phyloP scores from a whole-genome alignment of 2,329 filamentous ascomycete species.

The Colletotrichum caudatum region DNA sequence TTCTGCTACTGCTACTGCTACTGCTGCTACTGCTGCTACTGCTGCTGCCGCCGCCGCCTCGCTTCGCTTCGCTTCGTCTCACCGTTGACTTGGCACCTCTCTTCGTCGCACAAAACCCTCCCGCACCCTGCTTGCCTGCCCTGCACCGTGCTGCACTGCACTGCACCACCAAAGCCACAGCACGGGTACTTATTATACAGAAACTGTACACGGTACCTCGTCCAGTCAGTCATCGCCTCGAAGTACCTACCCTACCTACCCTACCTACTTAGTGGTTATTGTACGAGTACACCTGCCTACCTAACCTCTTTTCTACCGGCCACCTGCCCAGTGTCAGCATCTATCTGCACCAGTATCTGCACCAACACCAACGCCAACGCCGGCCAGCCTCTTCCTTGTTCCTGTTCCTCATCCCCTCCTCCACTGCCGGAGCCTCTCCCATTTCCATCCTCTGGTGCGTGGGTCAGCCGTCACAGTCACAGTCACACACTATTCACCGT shows the following conservation, averaged over 20 bases:
- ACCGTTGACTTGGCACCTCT: conserved; percentile 22
- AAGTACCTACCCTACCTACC: background rate
- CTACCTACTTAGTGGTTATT: too few species aligned
- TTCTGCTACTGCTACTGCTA: background rate
- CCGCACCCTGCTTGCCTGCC: background rate
- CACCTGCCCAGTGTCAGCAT: conserved; percentile 13
- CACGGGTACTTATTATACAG: conserved; percentile 13
- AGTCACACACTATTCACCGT: conserved; percentile 8
- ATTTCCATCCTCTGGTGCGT: conserved; percentile 31
- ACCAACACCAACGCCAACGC: background rate
- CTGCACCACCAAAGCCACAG: conserved; percentile 13
- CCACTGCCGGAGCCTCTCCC: conserved; percentile 38
- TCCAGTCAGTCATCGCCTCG: background rate
- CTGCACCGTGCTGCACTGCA: background rate
- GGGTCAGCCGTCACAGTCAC: conserved; percentile 36
- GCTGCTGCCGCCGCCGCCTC: background rate
- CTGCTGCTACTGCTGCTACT: background rate
- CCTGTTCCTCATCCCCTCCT: conserved; percentile 9
- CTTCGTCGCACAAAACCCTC: conserved; percentile 31
- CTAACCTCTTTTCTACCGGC: background rate
- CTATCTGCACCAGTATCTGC: background rate
- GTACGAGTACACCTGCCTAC: too few species aligned
- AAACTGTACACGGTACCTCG: background rate
- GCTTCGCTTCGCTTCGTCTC: conserved; percentile 16
- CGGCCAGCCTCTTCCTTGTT: conserved; percentile 1